Evolutionary conservation across 2,329 filamentous ascomycete genomes (phyloP).

Genomic region (Pseudogymnoascus sp.): DNA sequence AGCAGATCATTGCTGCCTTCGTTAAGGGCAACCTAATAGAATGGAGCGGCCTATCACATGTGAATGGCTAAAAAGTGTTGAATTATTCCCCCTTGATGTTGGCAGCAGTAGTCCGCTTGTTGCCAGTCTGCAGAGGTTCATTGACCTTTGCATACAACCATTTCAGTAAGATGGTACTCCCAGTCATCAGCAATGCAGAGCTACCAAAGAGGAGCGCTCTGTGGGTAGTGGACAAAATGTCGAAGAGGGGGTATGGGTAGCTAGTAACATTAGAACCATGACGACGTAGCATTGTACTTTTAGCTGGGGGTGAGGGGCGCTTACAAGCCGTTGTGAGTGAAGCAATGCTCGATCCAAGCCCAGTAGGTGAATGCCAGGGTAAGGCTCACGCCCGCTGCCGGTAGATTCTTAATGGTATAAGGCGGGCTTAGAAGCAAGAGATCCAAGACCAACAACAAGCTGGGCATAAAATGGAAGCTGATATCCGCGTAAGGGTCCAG

Average conservation of each 20-base stretch:
- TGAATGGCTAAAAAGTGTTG: not conserved
- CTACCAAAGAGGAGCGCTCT: conserved; percentile 60
- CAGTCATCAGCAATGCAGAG: conserved; percentile 64
- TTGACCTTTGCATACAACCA: conserved; percentile 62
- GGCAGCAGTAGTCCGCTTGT: conserved; percentile 22
- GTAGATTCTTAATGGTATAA: conserved; percentile 57
- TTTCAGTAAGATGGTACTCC: conserved; percentile 60
- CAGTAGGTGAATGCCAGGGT: conserved; percentile 60
- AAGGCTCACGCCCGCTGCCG: conserved; percentile 50
- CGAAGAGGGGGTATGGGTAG: conserved; percentile 85
- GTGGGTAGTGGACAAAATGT: conserved; percentile 54
- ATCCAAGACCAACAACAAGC: conserved; percentile 56
- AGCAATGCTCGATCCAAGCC: conserved; percentile 70
- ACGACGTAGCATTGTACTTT: not conserved
- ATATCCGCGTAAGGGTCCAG: conserved; percentile 51
- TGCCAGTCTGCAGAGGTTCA: conserved; percentile 36
- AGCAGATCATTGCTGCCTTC: not conserved
- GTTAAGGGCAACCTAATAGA: not conserved
- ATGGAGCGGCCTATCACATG: not conserved
- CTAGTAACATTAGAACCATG: conserved; percentile 33
- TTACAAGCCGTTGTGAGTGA: conserved; percentile 56
- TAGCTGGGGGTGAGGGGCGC: conserved; percentile 20
- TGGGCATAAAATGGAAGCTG: conserved; percentile 59
- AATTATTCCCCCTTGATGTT: conserved; percentile 23
- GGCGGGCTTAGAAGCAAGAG: conserved; percentile 63